Evolutionary conservation across 345 rosid species (phyloP), one percentile per base, ranked within the genome.

Genomic region (Crucihimalaya himalaica): DNA sequence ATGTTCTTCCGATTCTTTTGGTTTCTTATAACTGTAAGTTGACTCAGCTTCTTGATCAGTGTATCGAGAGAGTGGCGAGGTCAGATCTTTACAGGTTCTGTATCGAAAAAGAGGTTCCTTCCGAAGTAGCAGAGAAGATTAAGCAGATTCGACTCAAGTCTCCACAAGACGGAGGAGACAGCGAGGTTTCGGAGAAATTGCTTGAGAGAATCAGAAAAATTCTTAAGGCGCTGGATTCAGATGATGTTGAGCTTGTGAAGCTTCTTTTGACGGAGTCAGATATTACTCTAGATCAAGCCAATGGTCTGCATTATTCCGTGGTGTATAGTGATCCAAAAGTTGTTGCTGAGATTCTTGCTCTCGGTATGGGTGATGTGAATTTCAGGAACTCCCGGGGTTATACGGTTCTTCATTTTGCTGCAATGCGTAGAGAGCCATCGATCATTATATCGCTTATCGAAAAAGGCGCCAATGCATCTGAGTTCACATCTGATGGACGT

Each of bases 311-410:
- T 84, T 95, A 95, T 65, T 87, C 96, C 20, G 93, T 86, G 19
- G 93, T 92, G 12, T 92, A 92, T 57, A 90, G 97, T 83, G 98
- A 95, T 70, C 88, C 93, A 12, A 95, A 95, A 84, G 92, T 92
- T 68, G 86, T 95, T 18, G 80, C 88, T 0, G 92, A 92, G 84
- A 81, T 95, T 78, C 96, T 95, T 48, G 45, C 79, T 76, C 81
- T 95, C 20, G 81, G 80, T 58, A 78, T 80, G 73, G 94, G 93
- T 75, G 80, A 90, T 78, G 91, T 95, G 29, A 95, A 90, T 71
- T 81, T 72, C 57, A 78, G 86, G 59, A 87, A 88, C 72, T 82
- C 87, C 6, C 80, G 96, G 48, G 99, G 98, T 58, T 90, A 86
- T 71, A 85, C 98, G 0, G 92, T 88, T 70, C 97, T 95, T n/a